Base-by-base conservation (phyloP, 2,329 filamentous ascomycete genomes). In the Aspergillus tanneri region DNA sequence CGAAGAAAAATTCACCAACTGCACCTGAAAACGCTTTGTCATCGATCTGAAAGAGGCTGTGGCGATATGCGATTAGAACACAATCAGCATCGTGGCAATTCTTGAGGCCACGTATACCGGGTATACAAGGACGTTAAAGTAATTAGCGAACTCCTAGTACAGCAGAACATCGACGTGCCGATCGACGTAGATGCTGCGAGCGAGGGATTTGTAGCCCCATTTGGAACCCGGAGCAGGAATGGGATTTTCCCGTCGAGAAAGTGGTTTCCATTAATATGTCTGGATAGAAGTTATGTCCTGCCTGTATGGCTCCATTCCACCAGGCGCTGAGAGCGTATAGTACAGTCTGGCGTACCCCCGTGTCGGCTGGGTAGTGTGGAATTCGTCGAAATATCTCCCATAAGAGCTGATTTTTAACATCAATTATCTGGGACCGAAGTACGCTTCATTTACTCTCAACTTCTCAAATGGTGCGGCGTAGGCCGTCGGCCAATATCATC, bases 401-500 rank as follows among this genome's bases (percentile, higher is more conserved):
- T 79, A 85, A 59, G 77, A 87, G 50, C 73, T 88, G 4, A 77
- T 88, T 53, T 88, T 88, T 63, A 82, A 88, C 64, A 74, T 88
- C 14, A 82, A 82, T 63, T 88, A 88, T 59, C 77, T 88, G 0
- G 85, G 85, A 30, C 83, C 84, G 12, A 85, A 82, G 0, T 84
- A 88, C 58, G 78, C 86, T 61, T 83, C 80, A 1, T 88, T 82
- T 67, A 87, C 84, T 0, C 75, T 88, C 14, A 88, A 88, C 69
- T 88, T 88, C 70, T 87, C 83, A 1, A 79, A 85, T 0, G 84
- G 85, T 0, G 85, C 84, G 3, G 81, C 82, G 0, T 85, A 88
- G 52, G 75, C 88, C 47, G 82, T 88, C 51, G 84, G 78, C 0
- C 86, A 88, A 61, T 88, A 88, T 67, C 88, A 82, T 69, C 87